Evolutionary conservation across 345 rosid genomes (phyloP).

Genomic region (Moricandia moricandioides): DNA sequence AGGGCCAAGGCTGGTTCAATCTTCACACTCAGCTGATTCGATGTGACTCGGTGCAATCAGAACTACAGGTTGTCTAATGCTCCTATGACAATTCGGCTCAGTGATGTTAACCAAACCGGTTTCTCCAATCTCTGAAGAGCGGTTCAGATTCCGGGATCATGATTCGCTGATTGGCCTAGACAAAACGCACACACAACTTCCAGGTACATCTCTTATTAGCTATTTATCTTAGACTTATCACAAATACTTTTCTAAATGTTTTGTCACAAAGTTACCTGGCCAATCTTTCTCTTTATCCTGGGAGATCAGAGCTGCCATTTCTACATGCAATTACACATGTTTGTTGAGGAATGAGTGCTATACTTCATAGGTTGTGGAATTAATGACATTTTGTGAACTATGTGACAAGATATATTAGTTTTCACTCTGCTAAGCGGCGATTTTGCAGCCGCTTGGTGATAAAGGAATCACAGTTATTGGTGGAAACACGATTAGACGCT

Average conservation of each 20-base stretch:
- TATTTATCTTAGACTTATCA: too few species aligned
- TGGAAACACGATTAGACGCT: conserved; percentile 84
- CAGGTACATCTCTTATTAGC: too few species aligned
- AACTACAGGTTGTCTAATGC: neutral
- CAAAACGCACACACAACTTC: too few species aligned
- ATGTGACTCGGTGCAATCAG: neutral
- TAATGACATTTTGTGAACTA: neutral
- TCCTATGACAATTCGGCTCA: neutral
- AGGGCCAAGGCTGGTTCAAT: neutral
- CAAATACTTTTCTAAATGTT: too few species aligned
- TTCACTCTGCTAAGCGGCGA: conserved; percentile 61
- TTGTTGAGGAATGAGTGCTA: neutral
- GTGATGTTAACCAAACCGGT: neutral
- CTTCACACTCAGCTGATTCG: neutral
- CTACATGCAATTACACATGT: conserved; percentile 79
- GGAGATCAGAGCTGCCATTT: conserved; percentile 86
- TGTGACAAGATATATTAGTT: neutral
- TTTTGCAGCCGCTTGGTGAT: conserved; percentile 90
- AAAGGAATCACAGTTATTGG: conserved; percentile 71
- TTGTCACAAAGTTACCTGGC: conserved; percentile 78
- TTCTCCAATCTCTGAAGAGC: neutral
- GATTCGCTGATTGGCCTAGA: neutral
- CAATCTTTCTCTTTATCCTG: conserved; percentile 84
- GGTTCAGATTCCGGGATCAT: neutral
- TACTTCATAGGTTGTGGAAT: neutral